phyloP scores from a whole-genome alignment of 495 filamentous ascomycete species.

The Elasticomyces elasticus region DNA sequence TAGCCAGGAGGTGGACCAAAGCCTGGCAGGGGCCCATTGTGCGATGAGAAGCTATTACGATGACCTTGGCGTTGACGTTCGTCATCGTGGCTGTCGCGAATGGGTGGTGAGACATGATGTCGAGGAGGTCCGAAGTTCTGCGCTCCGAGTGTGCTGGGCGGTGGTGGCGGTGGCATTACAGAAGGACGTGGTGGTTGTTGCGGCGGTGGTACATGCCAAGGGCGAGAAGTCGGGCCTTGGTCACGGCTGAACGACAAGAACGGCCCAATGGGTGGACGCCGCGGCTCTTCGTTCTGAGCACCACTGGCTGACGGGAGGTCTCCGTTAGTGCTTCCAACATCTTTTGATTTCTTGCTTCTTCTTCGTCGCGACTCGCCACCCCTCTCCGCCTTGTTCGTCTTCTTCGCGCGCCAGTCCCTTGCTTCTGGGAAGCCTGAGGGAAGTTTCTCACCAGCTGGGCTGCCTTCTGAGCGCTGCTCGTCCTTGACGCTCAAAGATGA shows the following conservation, averaged over 20 bases:
- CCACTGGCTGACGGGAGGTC: neutral
- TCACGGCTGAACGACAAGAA: neutral
- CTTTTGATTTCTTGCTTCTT: neutral
- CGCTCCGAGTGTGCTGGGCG: neutral
- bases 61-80: slow-evolving; percentile 1
- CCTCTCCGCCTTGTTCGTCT: slow-evolving; percentile 14
- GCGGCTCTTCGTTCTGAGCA: neutral
- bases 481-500: neutral
- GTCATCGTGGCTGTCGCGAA: neutral
- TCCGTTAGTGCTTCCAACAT: no score
- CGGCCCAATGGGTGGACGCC: neutral
- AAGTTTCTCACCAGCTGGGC: neutral
- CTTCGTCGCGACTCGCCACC: slow-evolving; percentile 11
- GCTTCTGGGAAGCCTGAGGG: neutral
- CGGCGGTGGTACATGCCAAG: slow-evolving; percentile 1
- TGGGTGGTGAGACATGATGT: neutral
- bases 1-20: neutral
- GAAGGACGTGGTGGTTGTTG: neutral
- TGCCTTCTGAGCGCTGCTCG: neutral
- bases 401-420: slow-evolving; percentile 1
- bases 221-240: neutral
- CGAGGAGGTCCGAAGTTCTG: neutral
- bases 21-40: neutral
- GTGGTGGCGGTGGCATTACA: neutral
- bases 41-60: slow-evolving; percentile 16